Conservation (phyloP, 2,329 filamentous ascomycete species). For the Cercospora janseana region DNA sequence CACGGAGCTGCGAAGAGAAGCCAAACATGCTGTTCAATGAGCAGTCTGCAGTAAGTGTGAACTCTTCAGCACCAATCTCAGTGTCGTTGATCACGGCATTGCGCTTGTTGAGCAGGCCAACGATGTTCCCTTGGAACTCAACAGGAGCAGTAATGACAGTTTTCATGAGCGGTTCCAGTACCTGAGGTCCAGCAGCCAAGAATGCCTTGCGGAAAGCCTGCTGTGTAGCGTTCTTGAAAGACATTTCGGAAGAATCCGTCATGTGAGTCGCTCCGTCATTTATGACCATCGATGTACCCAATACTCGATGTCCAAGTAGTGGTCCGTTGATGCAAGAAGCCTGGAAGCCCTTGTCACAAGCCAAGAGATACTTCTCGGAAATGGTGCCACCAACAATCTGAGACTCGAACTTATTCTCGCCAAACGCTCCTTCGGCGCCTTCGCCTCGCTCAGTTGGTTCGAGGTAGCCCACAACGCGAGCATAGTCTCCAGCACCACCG, state of each 20-base stretch:
- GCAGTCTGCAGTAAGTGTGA: conserved; percentile 88
- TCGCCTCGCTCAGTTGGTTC: conserved; percentile 63
- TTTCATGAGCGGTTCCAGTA: conserved; percentile 97
- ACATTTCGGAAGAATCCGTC: conserved; percentile 94
- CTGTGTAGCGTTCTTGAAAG: conserved; percentile 91
- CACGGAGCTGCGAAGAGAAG: conserved; percentile 85
- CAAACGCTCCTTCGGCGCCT: conserved; percentile 53
- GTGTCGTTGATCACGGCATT: conserved; percentile 94
- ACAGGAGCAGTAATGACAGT: conserved; percentile 92
- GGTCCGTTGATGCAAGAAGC: conserved; percentile 80
- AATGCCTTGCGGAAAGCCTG: conserved; percentile 97
- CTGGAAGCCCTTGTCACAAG: conserved; percentile 93
- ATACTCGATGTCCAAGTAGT: conserved; percentile 86
- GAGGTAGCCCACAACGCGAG: conserved; percentile 86
- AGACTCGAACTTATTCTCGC: conserved; percentile 79
- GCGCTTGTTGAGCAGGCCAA: conserved; percentile 94
- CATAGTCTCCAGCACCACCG: conserved; percentile 92
- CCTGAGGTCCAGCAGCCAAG: conserved; percentile 71
- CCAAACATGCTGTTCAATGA: conserved; percentile 97
- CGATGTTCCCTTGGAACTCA: conserved; percentile 96
- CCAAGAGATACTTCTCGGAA: conserved; percentile 90
- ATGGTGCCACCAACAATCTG: conserved; percentile 87
- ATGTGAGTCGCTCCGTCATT: conserved; percentile 97
- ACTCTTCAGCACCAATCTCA: conserved; percentile 90
- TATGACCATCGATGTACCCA: conserved; percentile 85